phyloP scores from a whole-genome alignment of 2,329 filamentous ascomycete genomes.

The Huntiella decipiens region DNA sequence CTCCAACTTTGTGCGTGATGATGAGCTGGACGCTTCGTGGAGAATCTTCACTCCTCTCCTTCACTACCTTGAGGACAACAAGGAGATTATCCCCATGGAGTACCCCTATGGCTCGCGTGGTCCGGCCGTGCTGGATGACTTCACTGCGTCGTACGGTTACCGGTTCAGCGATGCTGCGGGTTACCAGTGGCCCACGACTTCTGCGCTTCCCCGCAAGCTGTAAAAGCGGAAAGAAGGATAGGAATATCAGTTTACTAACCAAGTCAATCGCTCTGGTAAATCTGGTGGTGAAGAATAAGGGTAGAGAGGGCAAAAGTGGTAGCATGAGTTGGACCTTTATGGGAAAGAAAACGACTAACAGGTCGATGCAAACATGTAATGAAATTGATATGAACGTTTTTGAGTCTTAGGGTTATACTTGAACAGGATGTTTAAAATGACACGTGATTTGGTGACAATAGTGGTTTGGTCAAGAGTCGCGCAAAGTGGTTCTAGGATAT shows the following conservation, averaged over 20 bases:
- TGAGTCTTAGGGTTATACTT: too few relatives aligned
- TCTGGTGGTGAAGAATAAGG: constrained; percentile 1
- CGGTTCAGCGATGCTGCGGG: constrained; percentile 95
- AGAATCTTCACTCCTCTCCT: constrained; percentile 94
- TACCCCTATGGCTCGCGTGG: constrained; percentile 98
- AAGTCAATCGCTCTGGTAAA: constrained; percentile 11
- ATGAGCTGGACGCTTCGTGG: constrained; percentile 95
- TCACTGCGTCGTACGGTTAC: constrained; percentile 94
- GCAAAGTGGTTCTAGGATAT: too few relatives aligned
- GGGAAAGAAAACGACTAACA: not conserved
- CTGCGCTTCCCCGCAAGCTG: constrained; percentile 50
- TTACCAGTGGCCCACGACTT: constrained; percentile 82
- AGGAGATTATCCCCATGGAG: constrained; percentile 98
- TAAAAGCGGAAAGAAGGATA: constrained; percentile 24
- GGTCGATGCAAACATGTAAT: not conserved
- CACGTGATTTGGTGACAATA: too few relatives aligned
- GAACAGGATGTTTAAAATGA: too few relatives aligned
- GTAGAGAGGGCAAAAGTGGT: not conserved
- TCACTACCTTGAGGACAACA: constrained; percentile 97
- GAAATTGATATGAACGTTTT: too few relatives aligned
- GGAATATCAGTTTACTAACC: constrained; percentile 16
- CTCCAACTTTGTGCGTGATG: constrained; percentile 96
- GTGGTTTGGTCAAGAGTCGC: too few relatives aligned
- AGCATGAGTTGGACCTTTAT: constrained; percentile 1
- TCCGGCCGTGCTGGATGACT: constrained; percentile 90